Base-by-base conservation (phyloP, 345 rosid genomes). In the Eucalyptus regnans region DNA sequence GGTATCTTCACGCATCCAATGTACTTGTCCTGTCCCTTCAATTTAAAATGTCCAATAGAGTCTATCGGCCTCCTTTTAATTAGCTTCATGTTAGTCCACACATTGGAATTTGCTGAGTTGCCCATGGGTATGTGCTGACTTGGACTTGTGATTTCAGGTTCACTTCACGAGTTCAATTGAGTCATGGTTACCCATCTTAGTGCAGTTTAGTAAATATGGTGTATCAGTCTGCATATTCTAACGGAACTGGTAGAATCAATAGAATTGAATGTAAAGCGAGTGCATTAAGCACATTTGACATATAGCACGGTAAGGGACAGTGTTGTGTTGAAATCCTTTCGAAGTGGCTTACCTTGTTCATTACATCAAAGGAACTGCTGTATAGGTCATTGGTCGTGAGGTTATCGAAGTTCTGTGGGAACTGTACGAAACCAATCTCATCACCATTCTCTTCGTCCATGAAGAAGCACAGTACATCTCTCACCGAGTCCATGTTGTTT, bases 401-500 rank as follows among this genome's bases (percentile, higher is more conserved):
- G 85, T 93, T 92, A 29, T 85, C 33, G n/a, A 48, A 94, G n/a
- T 11, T 15, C 46, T 94, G 95, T 20, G 92, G 94, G 89, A 87
- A 86, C 88, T 94, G 94, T 54, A 94, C 88, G 86, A 17, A 94
- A 23, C 91, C 94, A 56, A 92, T 90, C 90, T 90, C 91, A 14
- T 86, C 92, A 46, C 95, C 93, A 37, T 87, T 87, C 87, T 91
- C 86, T 64, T 92, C 93, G 83, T 94, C 95, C 93, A 93, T 90
- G 90, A 93, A 91, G 88, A 93, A 94, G 89, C 96, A 93, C 48
- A 92, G 91, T 2, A 92, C 93, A 3, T 93, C 96, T 88, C 88
- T 86, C 16, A 93, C 83, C 16, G 95, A 68, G 15, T 89, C 90
- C 8, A 92, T 83, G 88, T 91, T 81, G 89, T 92, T 94, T 1